phyloP scores from a whole-genome alignment of 2,329 filamentous ascomycete species.

The Neonectria faginata region DNA sequence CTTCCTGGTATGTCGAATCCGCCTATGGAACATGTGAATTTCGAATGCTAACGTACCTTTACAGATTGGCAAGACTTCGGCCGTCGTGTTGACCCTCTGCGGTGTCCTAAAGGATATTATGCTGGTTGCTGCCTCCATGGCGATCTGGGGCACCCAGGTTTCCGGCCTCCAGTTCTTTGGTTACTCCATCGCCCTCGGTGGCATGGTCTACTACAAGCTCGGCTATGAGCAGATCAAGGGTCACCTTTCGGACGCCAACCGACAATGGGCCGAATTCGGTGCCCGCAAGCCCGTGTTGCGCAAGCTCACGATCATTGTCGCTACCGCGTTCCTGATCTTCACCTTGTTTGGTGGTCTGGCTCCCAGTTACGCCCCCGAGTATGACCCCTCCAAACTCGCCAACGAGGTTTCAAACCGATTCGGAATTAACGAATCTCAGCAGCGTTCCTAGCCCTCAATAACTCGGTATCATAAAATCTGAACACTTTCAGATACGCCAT shows the following conservation, averaged over 20 bases:
- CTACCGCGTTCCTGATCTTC: conserved; percentile 73
- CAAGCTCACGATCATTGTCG: conserved; percentile 78
- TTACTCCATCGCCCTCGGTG: conserved; percentile 81
- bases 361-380: conserved; percentile 68
- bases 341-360: conserved; percentile 76
- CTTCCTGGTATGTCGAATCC: conserved; percentile 74
- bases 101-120: conserved; percentile 91
- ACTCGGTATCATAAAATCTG: conserved; percentile 31
- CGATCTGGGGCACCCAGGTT: conserved; percentile 83
- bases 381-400: conserved; percentile 63
- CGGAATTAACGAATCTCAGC: conserved; percentile 52
- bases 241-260: conserved; percentile 77
- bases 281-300: conserved; percentile 80
- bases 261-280: conserved; percentile 89
- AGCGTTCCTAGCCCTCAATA: conserved; percentile 34
- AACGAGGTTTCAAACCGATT: conserved; percentile 63
- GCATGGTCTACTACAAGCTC: conserved; percentile 87
- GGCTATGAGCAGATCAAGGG: conserved; percentile 86
- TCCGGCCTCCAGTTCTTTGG: conserved; percentile 83
- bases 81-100: conserved; percentile 86
- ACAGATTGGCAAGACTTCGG: conserved; percentile 88
- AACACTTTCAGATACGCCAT: conserved; percentile 24
- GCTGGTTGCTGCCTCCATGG: conserved; percentile 81
- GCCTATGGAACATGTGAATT: too few relatives aligned
- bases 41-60: conserved; percentile 43